Percentiles rank a stretch among this genome's conserved stretches.
Conservation (phyloP, 441 rosid species). For the Eruca vesicaria region DNA sequence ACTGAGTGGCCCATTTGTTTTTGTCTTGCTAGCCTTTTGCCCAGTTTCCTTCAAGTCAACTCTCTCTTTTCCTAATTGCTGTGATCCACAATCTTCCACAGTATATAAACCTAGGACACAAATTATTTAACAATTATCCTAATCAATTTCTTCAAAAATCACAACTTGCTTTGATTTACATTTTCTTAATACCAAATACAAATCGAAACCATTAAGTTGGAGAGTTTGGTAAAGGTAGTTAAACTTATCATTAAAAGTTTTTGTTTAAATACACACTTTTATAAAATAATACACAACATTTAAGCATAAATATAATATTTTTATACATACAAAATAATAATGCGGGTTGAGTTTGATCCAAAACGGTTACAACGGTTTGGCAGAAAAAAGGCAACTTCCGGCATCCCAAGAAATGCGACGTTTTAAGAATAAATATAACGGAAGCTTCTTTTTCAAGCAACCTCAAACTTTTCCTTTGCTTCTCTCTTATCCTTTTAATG, state of each 20-base stretch:
- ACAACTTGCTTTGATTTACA: background rate
- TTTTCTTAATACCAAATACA: background rate
- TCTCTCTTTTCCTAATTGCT: background rate
- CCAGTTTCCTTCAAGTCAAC: background rate
- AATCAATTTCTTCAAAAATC: too few species aligned
- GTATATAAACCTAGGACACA: background rate
- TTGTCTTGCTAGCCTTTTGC: background rate
- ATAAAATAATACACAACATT: background rate
- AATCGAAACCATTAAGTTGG: background rate
- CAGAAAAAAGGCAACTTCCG: background rate
- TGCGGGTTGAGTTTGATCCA: background rate
- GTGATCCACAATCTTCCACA: background rate
- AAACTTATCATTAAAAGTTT: background rate
- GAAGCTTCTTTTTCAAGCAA: slow-evolving; percentile 51
- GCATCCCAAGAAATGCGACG: slow-evolving; percentile 20
- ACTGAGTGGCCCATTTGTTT: background rate
- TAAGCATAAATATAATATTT: background rate
- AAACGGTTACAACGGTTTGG: slow-evolving; percentile 25
- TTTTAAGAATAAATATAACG: background rate
- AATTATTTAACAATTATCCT: too few species aligned
- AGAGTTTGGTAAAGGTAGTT: background rate
- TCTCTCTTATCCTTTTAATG: background rate
- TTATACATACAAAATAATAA: background rate
- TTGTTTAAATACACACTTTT: background rate
- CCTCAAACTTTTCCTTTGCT: slow-evolving; percentile 4